Base-by-base conservation (phyloP, 495 filamentous ascomycete species). In the Penicillium cataractarum region DNA sequence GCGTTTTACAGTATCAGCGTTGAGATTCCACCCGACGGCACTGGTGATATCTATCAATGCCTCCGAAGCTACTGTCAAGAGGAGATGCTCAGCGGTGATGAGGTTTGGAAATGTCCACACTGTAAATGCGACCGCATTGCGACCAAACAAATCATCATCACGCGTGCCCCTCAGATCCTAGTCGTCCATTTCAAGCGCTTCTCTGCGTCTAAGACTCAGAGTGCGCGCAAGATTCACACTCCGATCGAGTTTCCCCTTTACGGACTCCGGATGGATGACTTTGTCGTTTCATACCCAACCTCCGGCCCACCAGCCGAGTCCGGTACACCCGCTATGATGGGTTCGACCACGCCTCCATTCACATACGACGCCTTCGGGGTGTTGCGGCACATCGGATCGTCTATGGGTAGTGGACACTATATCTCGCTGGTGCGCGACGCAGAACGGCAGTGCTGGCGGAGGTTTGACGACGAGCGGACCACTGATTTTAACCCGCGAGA, bases 121-220 rank as follows among this genome's bases (percentile, higher is more conserved):
- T 92, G 89, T 80, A 89, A 90, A 60, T 81, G 81, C 55, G 80
- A 84, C 57, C 81, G 88, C 13, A 87, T 88, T 62, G 89, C 89
- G 12, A 90, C 83, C 13, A 92, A 91, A 62, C 86, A 87, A 61
- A 87, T 92, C 60, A 89, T 87, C 35, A 86, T 92, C 62, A 91
- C 89, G 19, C 84, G 89, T 8, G 86, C 88, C 1, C 89, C 89
- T 0, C 83, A 89, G 53, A 85, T 87, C 65, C 76, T 92, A 5
- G 87, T 91, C n/a, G 77, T 92, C 6, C 89, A 92, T 64, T 87
- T 92, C 70, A 92, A 91, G 71, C 87, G 89, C 31, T 92, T 92
- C 70, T 83, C 83, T 3, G 82, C 85, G 7, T 81, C 78, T 9
- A 84, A 84, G 69, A 78, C 78, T 17, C 77, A 89, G 57, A 76